Percentiles rank a stretch among this genome's conserved stretches.
Evolutionary conservation across 352 stramenopile genomes (phyloP).

Genomic region (Thalassiosira exigua): DNA sequence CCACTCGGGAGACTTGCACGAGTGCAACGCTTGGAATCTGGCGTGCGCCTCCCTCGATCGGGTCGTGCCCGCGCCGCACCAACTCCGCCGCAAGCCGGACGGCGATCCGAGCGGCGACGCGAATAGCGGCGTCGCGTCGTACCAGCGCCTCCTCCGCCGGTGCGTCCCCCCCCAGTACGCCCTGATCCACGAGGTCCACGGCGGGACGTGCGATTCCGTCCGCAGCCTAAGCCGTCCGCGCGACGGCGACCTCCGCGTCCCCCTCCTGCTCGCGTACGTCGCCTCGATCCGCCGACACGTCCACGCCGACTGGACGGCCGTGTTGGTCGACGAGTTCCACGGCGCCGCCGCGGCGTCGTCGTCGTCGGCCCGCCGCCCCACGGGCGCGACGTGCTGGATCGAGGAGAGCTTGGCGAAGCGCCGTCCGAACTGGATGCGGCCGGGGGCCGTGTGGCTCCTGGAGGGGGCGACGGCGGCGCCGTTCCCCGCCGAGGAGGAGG

Average conservation of each 20-base stretch:
- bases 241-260: constrained; percentile 22
- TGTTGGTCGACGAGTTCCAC: constrained; percentile 48
- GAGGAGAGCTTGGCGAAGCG: constrained; percentile 52
- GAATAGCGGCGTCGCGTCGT: too few relatives aligned
- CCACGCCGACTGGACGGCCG: constrained; percentile 49
- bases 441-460: constrained; percentile 52
- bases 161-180: constrained; percentile 25
- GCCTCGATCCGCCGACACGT: constrained; percentile 43
- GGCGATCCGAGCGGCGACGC: too few relatives aligned
- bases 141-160: constrained; percentile 10
- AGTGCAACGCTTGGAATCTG: too few relatives aligned
- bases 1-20: too few relatives aligned
- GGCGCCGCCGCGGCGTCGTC: constrained; percentile 1
- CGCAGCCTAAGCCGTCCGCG: background rate
- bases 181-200: constrained; percentile 45
- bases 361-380: background rate
- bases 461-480: too few relatives aligned
- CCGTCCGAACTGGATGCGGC: constrained; percentile 36
- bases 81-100: too few relatives aligned
- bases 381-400: constrained; percentile 39
- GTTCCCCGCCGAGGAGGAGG: constrained; percentile 46
- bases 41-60: too few relatives aligned
- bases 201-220: constrained; percentile 34
- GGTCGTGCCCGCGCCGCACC: too few relatives aligned
- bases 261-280: constrained; percentile 42